Conservation (phyloP, 345 rosid genomes). For the Leavenworthia alabamica region DNA sequence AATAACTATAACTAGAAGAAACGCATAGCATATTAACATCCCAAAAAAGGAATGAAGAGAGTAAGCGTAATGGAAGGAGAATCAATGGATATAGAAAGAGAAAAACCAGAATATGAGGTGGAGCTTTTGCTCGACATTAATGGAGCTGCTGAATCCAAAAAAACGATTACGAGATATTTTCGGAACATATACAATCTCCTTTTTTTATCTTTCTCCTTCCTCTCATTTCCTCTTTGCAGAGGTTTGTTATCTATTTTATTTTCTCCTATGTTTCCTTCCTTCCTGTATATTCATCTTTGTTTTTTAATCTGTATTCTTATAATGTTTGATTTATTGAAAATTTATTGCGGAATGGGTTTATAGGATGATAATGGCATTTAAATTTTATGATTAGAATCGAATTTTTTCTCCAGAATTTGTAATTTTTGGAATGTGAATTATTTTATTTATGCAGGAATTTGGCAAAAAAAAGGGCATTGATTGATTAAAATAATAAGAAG, state of each 20-base stretch:
- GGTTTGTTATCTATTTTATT: slow-evolving; percentile 18
- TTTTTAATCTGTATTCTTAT: too few relatives aligned
- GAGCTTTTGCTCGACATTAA: background rate
- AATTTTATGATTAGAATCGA: too few relatives aligned
- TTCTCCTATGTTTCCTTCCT: background rate
- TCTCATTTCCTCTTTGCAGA: slow-evolving; percentile 39
- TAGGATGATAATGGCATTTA: too few relatives aligned
- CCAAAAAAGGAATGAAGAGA: too few relatives aligned
- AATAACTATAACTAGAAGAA: too few relatives aligned
- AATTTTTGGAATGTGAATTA: background rate
- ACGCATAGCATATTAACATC: too few relatives aligned
- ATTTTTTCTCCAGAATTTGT: too few relatives aligned
- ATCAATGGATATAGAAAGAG: slow-evolving; percentile 15
- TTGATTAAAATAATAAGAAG: slow-evolving; percentile 13
- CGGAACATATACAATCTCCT: slow-evolving; percentile 14
- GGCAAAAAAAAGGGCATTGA: slow-evolving; percentile 34
- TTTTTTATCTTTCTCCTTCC: slow-evolving; percentile 23
- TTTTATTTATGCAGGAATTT: slow-evolving; percentile 24
- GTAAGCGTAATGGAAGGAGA: slow-evolving; percentile 6
- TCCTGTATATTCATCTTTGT: slow-evolving; percentile 3
- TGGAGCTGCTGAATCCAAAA: slow-evolving; percentile 11
- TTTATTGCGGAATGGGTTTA: too few relatives aligned
- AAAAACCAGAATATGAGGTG: background rate
- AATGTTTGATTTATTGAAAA: too few relatives aligned
- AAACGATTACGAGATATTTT: slow-evolving; percentile 23